A percentile compares a stretch with the other conserved stretches of the same genome.
These are phyloP conservation scores for Colletotrichum sp. DNA, from an alignment of 2,329 filamentous ascomycete genomes.

Conservation along the genomic window DNA sequence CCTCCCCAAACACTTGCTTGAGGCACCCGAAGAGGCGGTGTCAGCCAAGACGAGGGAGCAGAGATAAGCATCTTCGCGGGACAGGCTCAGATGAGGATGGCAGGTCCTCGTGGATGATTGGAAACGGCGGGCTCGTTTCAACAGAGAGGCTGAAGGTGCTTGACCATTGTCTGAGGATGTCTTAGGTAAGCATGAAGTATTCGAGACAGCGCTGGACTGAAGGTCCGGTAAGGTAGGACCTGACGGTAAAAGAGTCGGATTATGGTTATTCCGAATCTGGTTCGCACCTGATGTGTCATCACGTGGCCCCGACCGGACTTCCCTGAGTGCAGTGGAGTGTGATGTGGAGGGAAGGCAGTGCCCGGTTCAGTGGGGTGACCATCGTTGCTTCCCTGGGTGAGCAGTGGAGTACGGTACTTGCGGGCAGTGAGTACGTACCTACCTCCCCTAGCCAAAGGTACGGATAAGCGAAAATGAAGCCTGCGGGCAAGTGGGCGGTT, in stretches of 20 bases:
- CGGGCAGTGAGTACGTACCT: neutral
- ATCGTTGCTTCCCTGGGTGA: neutral
- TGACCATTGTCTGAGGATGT: neutral
- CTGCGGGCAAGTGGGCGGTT: neutral
- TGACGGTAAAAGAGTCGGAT: too few relatives aligned
- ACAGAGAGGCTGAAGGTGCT: neutral
- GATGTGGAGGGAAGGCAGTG: neutral
- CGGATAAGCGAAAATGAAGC: neutral
- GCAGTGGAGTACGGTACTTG: neutral
- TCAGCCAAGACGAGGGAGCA: neutral
- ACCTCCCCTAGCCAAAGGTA: neutral
- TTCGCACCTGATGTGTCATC: neutral
- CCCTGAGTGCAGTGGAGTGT: neutral
- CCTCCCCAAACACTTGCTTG: neutral
- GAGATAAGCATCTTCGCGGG: neutral
- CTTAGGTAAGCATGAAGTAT: neutral
- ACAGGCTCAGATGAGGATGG: neutral
- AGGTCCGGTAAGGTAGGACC: neutral
- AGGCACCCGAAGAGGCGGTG: neutral
- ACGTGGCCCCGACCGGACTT: neutral
- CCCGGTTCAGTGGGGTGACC: neutral
- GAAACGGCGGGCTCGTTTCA: conserved; percentile 13
- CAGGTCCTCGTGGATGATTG: neutral
- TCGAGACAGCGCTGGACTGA: neutral
- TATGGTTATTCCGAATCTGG: neutral